Evolutionary conservation across 106 monocot genomes (phyloP), one percentile per base, ranked within the genome.

Genomic region (Acanthochlamys bracteata): DNA sequence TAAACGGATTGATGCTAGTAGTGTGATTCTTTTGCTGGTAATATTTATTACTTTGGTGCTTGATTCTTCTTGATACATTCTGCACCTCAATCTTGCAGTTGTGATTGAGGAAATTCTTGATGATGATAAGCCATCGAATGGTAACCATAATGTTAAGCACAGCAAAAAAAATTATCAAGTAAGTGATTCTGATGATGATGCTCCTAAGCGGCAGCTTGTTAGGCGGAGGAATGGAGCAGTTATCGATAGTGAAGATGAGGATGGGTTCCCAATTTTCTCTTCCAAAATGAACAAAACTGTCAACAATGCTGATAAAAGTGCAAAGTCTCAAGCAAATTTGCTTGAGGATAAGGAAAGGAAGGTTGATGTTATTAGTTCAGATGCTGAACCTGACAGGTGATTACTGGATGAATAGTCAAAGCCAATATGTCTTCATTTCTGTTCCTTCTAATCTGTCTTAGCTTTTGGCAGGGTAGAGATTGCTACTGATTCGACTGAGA

Each of bases 211-310:
- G 27, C 72, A 84, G 42, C 66, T 86, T 54, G 81, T 77, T 24
- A 79, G 65, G 59, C 20, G 63, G 55, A 69, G 66, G 13, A 53
- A 55, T 13, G 6, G 73, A 49, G 25, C 26, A 33, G 25, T 45
- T 16, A 17, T 67, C 19, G 94, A 90, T 74, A 90, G 90, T 71
- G 94, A 94, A 75, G 90, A 94, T 82, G 94, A 90, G 61, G 90
- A 94, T 84, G 94, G 94, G 20, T 94, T 94, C 61, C 94, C 94
- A 25, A 75, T 84, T 71, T 66, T 76, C 20, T 66, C 73, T 24
- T 25, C 58, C n/a, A 64, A 25, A 61, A 66, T 59, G 60, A 82
- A 79, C 54, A 59, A 41, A 16, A n/a, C 66, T 42, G 61, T 10
- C 4, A 57, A 74, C 41, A 40, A 41, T 43, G 24, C 20, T 23